Evolutionary conservation across 805 yeast genomes (phyloP).

Genomic region (Helenozyma baotianmanensis): DNA sequence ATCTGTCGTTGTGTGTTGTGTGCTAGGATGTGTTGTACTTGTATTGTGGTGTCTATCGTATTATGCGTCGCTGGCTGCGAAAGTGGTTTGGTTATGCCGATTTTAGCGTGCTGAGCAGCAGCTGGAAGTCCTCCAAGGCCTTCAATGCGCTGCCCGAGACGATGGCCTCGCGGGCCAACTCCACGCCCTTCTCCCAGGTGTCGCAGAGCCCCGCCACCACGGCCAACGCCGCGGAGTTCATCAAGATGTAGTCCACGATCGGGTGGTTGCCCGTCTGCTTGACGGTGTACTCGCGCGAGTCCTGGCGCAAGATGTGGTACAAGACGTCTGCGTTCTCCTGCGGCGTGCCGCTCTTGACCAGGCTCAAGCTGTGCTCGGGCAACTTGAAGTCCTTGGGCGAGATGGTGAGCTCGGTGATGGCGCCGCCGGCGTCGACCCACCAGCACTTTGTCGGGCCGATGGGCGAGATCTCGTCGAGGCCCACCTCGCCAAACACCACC

Average conservation of each 20-base stretch:
- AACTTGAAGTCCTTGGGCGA: slow-evolving; percentile 80
- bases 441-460: slow-evolving; percentile 78
- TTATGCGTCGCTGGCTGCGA: too few species aligned
- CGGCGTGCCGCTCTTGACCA: slow-evolving; percentile 84
- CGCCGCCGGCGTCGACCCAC: slow-evolving; percentile 49
- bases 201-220: slow-evolving; percentile 66
- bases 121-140: slow-evolving; percentile 53
- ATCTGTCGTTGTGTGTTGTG: too few species aligned
- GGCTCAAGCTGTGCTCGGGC: slow-evolving; percentile 59
- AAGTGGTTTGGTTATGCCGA: too few species aligned
- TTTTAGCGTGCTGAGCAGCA: not conserved
- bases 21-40: too few species aligned
- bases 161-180: slow-evolving; percentile 65
- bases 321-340: slow-evolving; percentile 70
- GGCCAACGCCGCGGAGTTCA: slow-evolving; percentile 86
- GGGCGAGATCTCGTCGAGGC: slow-evolving; percentile 92
- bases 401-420: slow-evolving; percentile 41
- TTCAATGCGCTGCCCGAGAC: slow-evolving; percentile 59
- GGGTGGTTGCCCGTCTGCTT: slow-evolving; percentile 45
- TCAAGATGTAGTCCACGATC: slow-evolving; percentile 79
- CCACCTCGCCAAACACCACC: slow-evolving; percentile 91
- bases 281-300: slow-evolving; percentile 43
- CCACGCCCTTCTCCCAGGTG: slow-evolving; percentile 76
- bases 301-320: slow-evolving; percentile 39
- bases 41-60: too few species aligned